Conservation (phyloP, 139 green algal species). For the Closterium sp. region DNA sequence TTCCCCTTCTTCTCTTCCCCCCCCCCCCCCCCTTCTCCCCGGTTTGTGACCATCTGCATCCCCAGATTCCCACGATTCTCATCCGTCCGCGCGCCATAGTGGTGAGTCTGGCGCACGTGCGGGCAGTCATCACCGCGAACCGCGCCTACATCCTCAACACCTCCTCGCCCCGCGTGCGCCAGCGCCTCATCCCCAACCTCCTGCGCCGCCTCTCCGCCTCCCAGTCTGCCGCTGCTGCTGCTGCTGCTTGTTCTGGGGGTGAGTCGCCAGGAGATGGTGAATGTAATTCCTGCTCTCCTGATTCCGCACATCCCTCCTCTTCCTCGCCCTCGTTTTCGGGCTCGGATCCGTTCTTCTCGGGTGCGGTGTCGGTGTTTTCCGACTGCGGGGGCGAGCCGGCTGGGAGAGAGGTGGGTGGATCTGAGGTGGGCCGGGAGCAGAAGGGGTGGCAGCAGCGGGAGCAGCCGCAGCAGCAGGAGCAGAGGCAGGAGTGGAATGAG, state of each 20-base stretch:
- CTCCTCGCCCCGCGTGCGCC: neutral
- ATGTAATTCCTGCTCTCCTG: neutral
- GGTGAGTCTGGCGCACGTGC: constrained; percentile 21
- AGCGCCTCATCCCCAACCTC: constrained; percentile 7
- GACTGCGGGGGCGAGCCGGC: neutral
- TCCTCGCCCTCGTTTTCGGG: neutral
- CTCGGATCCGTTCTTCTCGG: neutral
- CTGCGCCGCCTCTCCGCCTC: constrained; percentile 11
- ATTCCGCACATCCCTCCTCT: neutral
- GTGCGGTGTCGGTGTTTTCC: neutral
- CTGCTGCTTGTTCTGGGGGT: too few species aligned
- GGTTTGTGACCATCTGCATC: neutral
- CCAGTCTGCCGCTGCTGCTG: neutral
- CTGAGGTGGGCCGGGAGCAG: neutral
- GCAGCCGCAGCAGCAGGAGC: neutral
- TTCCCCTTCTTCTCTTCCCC: neutral
- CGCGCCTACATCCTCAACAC: neutral
- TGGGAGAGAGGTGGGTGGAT: neutral
- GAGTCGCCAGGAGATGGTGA: neutral
- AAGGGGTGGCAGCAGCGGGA: neutral
- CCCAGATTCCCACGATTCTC: constrained; percentile 13
- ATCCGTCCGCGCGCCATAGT: constrained; percentile 5
- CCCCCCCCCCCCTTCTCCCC: neutral
- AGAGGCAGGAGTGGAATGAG: neutral
- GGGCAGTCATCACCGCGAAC: neutral